phyloP scores from a whole-genome alignment of 192 early-diverging fungal species.

The Borealophlyctis nickersoniae region DNA sequence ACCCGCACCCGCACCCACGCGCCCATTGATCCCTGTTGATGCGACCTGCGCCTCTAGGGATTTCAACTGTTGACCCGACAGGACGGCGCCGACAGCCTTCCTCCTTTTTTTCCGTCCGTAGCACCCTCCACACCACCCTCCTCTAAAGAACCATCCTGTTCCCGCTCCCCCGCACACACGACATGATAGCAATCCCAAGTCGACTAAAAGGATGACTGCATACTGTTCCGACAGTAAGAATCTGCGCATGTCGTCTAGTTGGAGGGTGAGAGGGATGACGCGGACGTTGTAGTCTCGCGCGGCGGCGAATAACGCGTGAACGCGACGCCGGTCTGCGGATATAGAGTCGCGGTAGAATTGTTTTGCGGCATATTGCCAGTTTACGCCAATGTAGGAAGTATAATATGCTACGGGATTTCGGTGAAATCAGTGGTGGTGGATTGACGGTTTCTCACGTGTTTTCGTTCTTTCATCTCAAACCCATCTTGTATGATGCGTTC shows the following conservation, averaged over 20 bases:
- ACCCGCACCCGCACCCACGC: neutral
- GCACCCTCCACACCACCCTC: slow-evolving; percentile 42
- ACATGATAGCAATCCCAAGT: slow-evolving; percentile 59
- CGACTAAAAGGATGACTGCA: slow-evolving; percentile 76
- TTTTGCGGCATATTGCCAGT: slow-evolving; percentile 65
- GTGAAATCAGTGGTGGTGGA: neutral
- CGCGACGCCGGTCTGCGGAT: slow-evolving; percentile 67
- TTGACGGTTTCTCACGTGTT: neutral
- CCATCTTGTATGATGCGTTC: too few species aligned
- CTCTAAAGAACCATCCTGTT: neutral
- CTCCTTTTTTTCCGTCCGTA: neutral
- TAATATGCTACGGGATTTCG: slow-evolving; percentile 63
- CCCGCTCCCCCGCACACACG: slow-evolving; percentile 46
- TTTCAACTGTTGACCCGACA: neutral
- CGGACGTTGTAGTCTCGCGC: slow-evolving; percentile 68
- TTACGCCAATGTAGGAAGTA: slow-evolving; percentile 80
- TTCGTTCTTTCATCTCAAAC: neutral
- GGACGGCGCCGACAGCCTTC: neutral
- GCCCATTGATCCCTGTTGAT: neutral
- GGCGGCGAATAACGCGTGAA: slow-evolving; percentile 72
- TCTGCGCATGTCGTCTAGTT: slow-evolving; percentile 78
- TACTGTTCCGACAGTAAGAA: slow-evolving; percentile 75
- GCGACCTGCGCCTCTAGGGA: neutral
- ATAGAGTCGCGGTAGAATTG: slow-evolving; percentile 70
- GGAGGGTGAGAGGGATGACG: slow-evolving; percentile 70